Evolutionary conservation across 169 alveolate genomes (phyloP), one percentile per base, ranked within the genome.

Genomic region (Eimeria praecox): DNA sequence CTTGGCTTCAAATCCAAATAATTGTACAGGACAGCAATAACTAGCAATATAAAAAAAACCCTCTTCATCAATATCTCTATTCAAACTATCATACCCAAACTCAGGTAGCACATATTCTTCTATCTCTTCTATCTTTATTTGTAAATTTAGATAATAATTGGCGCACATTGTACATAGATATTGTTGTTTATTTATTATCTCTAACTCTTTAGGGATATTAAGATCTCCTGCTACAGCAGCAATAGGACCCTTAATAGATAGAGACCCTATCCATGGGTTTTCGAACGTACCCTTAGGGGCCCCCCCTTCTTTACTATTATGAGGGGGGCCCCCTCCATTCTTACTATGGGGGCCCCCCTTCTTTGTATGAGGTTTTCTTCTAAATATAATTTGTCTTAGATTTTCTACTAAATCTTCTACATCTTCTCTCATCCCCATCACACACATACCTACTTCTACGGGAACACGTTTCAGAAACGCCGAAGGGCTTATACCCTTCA

Each of bases 161-260:
- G 97, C 96, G 30, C 97, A 66, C 87, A 98, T 97, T 14, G 98
- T 96, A 85, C 98, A 98, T 49, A 98, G 59, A 96, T 98, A 98
- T 38, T 97, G 98, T 92, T 97, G 97, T 92, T 97, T 97, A 95
- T 98, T 98, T 56, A 98, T 94, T n/a, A 98, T 91, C 90, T 97
- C 99, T 1, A 98, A 88, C 77, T 95, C 96, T 8, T 94, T 78
- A 5, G 94, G 98, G 62, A 98, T 86, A 90, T 97, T 96, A 82
- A 98, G 64, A 96, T 98, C 98, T 5, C 99, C 99, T 12, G 99
- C 98, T 33, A 98, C 99, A n/a, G 97, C 98, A 49, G 97, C 98
- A 78, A 98, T 97, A 20, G 99, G 99, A 14, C 99, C 99, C 77
- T 97, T 97, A 40, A 98, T 95, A 66, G 98, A 86, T 75, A 98